Evolutionary conservation across 2,329 filamentous ascomycete genomes (phyloP), one percentile per base, ranked within the genome.

Genomic region (Hypoxylon sp.): DNA sequence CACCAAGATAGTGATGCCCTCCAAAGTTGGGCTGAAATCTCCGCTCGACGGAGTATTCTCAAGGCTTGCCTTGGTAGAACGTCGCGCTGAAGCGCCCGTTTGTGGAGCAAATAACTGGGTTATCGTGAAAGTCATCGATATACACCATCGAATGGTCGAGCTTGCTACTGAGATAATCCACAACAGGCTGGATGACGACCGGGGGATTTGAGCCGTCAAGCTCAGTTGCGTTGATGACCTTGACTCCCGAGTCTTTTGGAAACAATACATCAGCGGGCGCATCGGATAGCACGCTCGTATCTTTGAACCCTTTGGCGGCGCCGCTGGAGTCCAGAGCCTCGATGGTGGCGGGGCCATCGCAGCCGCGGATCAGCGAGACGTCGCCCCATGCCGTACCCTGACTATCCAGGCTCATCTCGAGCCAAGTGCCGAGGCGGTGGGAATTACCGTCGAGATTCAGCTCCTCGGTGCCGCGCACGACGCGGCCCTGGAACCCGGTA

Each of bases 301-400:
- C 50, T 2, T 43, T 17, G 68, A 72, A 72, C 10, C 70, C 70
- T 11, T 51, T 67, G 13, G 6, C 4, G 0, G 17, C 52, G n/a
- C 56, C 49, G 0, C 55, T 52, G 0, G 56, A 60, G 38, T 72
- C 70, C 1, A 52, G n/a, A 1, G 66, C 57, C 11, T 23, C n/a
- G 11, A 71, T 30, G 5, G 36, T 58, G 9, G 62, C 70, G 17
- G 63, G 60, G 28, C 70, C 70, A 57, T 71, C 70, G 52, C 68
- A 71, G 5, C 70, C 70, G 6, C 67, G 65, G 45, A 72, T 72
- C 48, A 72, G 61, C 46, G 68, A 71, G 17, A 72, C 59, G 57
- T 72, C 67, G 4, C 53, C 66, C 21, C 45, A 72, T 2, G 53
- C 68, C 21, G 13, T 36, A 14, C 53, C 60, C 14, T n/a, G n/a